Evolutionary conservation across 176 grass and related monocot species (phyloP).

Genomic region (Rhynchospora breviuscula): DNA sequence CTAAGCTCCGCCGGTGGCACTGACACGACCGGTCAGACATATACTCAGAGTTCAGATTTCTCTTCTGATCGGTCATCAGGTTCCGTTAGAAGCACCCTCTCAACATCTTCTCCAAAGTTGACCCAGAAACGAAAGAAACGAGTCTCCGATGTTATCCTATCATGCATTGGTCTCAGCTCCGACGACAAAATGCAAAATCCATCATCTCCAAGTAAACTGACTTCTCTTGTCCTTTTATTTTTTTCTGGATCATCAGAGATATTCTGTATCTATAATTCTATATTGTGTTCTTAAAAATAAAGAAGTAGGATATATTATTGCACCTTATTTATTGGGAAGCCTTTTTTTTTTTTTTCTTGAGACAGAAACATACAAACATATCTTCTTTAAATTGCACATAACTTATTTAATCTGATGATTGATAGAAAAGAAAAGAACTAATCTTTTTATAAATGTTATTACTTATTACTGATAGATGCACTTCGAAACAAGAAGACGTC

Average conservation of each 20-base stretch:
- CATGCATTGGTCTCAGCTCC: neutral
- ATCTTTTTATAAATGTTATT: neutral
- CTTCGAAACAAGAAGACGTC: constrained; percentile 29
- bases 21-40: neutral
- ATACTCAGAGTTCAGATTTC: neutral
- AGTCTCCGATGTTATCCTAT: constrained; percentile 20
- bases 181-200: neutral
- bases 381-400: neutral
- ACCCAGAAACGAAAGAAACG: neutral
- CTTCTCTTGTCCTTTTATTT: neutral
- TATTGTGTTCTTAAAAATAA: neutral
- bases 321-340: too few relatives aligned
- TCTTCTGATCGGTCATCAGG: neutral
- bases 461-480: constrained; percentile 18
- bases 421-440: neutral
- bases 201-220: neutral
- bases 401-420: neutral
- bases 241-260: neutral
- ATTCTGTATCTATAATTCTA: neutral
- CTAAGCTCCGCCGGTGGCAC: neutral
- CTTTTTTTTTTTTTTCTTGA: too few relatives aligned
- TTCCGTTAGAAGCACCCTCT: neutral
- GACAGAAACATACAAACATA: neutral
- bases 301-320: too few relatives aligned
- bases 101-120: neutral